phyloP scores from a whole-genome alignment of 345 rosid genomes.

The Xanthoceras sorbifolium region DNA sequence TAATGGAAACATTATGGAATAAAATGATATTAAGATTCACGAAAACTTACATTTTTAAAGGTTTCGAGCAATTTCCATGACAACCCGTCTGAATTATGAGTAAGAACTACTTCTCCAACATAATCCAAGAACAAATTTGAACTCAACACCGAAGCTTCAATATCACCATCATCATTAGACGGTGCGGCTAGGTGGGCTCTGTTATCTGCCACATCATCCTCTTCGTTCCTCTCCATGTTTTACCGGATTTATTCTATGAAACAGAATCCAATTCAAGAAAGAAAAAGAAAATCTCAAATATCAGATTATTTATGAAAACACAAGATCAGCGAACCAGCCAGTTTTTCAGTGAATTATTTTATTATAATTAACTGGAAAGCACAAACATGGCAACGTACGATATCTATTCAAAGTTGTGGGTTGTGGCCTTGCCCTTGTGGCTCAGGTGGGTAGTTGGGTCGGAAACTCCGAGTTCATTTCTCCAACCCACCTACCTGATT shows the following conservation, averaged over 20 bases:
- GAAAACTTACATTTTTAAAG: constrained; percentile 46
- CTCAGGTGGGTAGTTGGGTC: no score
- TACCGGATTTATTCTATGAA: not conserved
- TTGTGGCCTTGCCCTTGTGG: no score
- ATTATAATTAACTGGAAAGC: no score
- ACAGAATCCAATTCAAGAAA: no score
- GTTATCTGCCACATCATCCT: constrained; percentile 15
- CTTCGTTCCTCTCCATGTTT: constrained; percentile 28
- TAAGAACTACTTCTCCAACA: constrained; percentile 65
- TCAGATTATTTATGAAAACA: no score
- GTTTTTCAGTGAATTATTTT: no score
- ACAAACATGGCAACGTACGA: no score
- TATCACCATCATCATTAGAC: constrained; percentile 25
- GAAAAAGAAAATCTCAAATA: no score
- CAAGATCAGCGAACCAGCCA: no score
- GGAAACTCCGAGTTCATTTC: no score
- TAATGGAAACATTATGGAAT: not conserved
- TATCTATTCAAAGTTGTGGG: no score
- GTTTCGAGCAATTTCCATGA: constrained; percentile 68
- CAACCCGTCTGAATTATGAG: constrained; percentile 60
- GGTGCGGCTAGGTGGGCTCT: constrained; percentile 17
- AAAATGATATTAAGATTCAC: not conserved
- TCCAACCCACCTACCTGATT: no score
- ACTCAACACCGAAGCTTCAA: constrained; percentile 32
- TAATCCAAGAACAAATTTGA: constrained; percentile 58